Evolutionary conservation across 495 filamentous ascomycete species (phyloP).

Genomic region (Aspergillus kassunensis): DNA sequence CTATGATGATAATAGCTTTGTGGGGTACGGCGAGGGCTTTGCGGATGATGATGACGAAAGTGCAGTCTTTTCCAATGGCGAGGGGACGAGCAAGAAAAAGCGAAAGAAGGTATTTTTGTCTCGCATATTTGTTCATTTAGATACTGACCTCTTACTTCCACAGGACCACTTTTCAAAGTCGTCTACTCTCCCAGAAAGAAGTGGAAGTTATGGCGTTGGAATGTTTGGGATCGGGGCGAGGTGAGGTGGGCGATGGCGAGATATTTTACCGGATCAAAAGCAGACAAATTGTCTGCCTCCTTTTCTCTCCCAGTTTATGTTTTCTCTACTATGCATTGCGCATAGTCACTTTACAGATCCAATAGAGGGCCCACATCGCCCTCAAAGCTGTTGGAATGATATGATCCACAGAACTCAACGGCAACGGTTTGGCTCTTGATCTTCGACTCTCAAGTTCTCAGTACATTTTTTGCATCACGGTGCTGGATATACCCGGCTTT

Average conservation of each 20-base stretch:
- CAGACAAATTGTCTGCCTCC: constrained; percentile 20
- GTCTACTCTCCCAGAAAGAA: constrained; percentile 41
- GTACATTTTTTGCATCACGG: constrained; percentile 51
- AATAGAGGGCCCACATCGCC: background rate
- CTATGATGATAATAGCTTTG: constrained; percentile 65
- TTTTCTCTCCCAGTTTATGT: background rate
- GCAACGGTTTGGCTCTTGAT: constrained; percentile 17
- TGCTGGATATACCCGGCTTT: constrained; percentile 53
- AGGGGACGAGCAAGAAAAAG: constrained; percentile 45
- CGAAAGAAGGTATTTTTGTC: constrained; percentile 47
- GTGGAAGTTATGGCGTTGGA: constrained; percentile 44
- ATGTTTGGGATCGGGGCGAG: constrained; percentile 49
- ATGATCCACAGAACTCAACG: constrained; percentile 10
- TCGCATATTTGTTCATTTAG: background rate
- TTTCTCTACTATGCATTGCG: constrained; percentile 11
- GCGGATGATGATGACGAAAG: constrained; percentile 56
- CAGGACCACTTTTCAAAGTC: constrained; percentile 46
- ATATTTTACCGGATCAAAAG: constrained; percentile 16
- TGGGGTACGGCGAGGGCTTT: constrained; percentile 65
- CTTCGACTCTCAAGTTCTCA: constrained; percentile 34
- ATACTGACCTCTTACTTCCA: constrained; percentile 12
- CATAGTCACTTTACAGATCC: constrained; percentile 18
- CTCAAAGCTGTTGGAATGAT: constrained; percentile 8
- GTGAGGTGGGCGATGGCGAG: constrained; percentile 18
- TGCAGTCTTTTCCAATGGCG: constrained; percentile 43